These are phyloP conservation scores for Coemansia sp. DNA, from an alignment of 192 early-diverging fungal species.

Conservation along the genomic window DNA sequence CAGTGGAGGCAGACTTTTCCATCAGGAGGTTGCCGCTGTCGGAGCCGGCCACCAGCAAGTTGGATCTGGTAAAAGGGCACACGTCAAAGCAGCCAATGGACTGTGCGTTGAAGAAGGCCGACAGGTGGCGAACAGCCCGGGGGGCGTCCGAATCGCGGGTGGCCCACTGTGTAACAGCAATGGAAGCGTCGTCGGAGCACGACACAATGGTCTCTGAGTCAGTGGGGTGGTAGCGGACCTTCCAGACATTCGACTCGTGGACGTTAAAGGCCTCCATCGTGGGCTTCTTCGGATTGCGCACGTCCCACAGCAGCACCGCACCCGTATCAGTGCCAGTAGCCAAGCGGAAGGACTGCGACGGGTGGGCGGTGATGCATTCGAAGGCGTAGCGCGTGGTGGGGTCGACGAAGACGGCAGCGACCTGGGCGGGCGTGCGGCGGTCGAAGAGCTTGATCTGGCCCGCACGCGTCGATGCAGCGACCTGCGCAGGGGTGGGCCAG, in stretches of 20 bases:
- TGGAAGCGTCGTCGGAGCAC: conserved; percentile 52
- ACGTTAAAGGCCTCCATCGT: conserved; percentile 33
- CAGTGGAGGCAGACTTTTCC: conserved; percentile 18
- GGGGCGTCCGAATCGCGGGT: not conserved
- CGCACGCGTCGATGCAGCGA: conserved; percentile 37
- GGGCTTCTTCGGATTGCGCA: conserved; percentile 36
- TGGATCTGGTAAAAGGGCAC: conserved; percentile 35
- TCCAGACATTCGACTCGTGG: conserved; percentile 43
- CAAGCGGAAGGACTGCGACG: conserved; percentile 51
- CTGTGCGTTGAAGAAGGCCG: conserved; percentile 45
- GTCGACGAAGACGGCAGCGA: conserved; percentile 40
- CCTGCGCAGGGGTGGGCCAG: conserved; percentile 46
- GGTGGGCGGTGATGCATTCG: conserved; percentile 48
- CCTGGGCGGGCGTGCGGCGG: conserved; percentile 22
- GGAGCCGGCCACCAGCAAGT: conserved; percentile 48
- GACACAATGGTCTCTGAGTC: conserved; percentile 37
- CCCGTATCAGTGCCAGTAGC: conserved; percentile 48
- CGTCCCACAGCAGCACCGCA: conserved; percentile 47
- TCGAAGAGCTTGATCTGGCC: conserved; percentile 56
- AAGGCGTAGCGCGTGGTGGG: conserved; percentile 16
- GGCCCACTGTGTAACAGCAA: conserved; percentile 46
- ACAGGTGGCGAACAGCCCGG: conserved; percentile 22
- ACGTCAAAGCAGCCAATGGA: conserved; percentile 51
- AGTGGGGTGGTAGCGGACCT: conserved; percentile 43
- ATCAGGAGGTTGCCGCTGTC: conserved; percentile 52